Percentiles rank a stretch among this genome's conserved stretches.
phyloP scores from a whole-genome alignment of 169 alveolate genomes.

The Babesia caballi region DNA sequence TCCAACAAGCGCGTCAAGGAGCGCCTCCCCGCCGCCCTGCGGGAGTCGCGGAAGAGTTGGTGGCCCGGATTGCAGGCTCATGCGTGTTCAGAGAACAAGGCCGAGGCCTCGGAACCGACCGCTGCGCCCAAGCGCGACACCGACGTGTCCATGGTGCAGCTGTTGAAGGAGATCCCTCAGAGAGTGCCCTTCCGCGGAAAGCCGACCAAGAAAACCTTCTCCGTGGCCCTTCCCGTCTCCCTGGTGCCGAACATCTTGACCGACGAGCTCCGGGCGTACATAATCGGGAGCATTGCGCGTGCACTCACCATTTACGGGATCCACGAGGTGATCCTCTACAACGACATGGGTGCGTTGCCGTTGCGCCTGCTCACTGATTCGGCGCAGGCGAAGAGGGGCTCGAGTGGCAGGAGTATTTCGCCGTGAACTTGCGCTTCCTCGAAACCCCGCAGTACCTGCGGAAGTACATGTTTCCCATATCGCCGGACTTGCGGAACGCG shows the following conservation, averaged over 20 bases:
- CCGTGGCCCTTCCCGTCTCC: constrained; percentile 84
- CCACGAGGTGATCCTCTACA: constrained; percentile 90
- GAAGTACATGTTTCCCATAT: constrained; percentile 82
- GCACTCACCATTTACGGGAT: constrained; percentile 87
- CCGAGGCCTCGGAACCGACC: neutral
- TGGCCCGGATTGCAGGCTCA: neutral
- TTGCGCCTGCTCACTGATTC: neutral
- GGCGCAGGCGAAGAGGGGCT: constrained; percentile 19
- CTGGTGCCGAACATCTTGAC: constrained; percentile 80
- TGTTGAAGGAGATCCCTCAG: constrained; percentile 61
- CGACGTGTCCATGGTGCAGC: constrained; percentile 21
- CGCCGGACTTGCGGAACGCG: constrained; percentile 86
- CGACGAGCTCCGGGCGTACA: constrained; percentile 83
- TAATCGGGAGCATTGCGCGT: constrained; percentile 90
- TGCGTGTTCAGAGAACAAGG: neutral
- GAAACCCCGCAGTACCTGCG: constrained; percentile 99
- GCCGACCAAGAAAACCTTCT: constrained; percentile 72
- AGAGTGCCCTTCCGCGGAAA: constrained; percentile 72
- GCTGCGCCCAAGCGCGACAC: neutral
- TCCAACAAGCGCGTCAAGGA: constrained; percentile 1
- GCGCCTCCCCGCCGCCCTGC: neutral
- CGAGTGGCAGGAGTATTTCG: constrained; percentile 78
- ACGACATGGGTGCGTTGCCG: constrained; percentile 76
- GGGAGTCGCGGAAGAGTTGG: constrained; percentile 4
- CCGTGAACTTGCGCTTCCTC: constrained; percentile 90